phyloP scores from a whole-genome alignment of 768 basidiomycete genomes.

The Pleurotus tuber-regium region DNA sequence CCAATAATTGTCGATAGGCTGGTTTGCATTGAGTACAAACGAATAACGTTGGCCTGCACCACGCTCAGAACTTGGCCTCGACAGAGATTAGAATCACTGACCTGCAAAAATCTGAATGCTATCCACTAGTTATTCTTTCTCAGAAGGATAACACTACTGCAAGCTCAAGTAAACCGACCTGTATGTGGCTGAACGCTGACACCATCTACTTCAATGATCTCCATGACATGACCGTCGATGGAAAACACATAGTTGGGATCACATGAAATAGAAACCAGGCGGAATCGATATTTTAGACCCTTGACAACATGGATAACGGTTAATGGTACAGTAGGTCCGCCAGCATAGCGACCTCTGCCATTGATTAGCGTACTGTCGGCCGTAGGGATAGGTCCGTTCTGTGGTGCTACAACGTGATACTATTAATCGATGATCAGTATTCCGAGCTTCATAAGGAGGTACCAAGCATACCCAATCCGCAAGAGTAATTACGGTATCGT shows the following conservation, averaged over 20 bases:
- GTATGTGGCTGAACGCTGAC: slow-evolving; percentile 20
- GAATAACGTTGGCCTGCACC: slow-evolving; percentile 43
- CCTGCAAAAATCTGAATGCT: slow-evolving; percentile 34
- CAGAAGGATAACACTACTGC: too few species aligned
- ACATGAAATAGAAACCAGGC: slow-evolving; percentile 38
- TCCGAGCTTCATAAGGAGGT: not conserved
- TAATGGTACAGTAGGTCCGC: slow-evolving; percentile 33
- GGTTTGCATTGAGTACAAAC: slow-evolving; percentile 35
- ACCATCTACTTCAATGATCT: slow-evolving; percentile 34
- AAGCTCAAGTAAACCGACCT: slow-evolving; percentile 26
- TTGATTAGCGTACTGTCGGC: slow-evolving; percentile 23
- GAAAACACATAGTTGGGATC: slow-evolving; percentile 28
- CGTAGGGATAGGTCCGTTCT: not conserved
- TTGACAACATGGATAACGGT: slow-evolving; percentile 37
- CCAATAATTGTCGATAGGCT: slow-evolving; percentile 42
- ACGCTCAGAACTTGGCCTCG: too few species aligned
- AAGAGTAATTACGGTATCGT: slow-evolving; percentile 38
- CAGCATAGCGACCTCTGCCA: slow-evolving; percentile 36
- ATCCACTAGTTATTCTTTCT: too few species aligned
- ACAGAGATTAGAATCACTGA: too few species aligned
- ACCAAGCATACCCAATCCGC: slow-evolving; percentile 32
- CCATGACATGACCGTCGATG: slow-evolving; percentile 22
- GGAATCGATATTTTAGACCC: slow-evolving; percentile 39
- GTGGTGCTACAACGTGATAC: slow-evolving; percentile 4
- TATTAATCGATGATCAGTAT: too few species aligned